Percentiles rank a stretch among this genome's conserved stretches.
phyloP scores from a whole-genome alignment of 257 asterid genomes.

The Jacaranda mimosifolia region DNA sequence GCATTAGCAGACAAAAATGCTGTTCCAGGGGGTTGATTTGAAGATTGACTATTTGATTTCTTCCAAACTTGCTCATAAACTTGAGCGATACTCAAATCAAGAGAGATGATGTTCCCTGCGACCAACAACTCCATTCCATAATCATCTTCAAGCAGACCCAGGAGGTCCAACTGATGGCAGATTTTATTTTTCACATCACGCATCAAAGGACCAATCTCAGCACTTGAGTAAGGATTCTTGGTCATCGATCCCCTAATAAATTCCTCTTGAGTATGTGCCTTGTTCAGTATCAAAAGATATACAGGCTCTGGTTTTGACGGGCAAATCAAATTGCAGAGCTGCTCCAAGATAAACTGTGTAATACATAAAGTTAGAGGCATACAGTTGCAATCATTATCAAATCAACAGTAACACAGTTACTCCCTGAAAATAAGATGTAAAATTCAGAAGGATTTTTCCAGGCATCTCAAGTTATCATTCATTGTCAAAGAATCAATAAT shows the following conservation, averaged over 20 bases:
- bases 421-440: background rate
- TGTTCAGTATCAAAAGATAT: constrained; percentile 83
- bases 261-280: constrained; percentile 98
- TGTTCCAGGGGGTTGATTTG: constrained; percentile 70
- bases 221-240: constrained; percentile 96
- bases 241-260: constrained; percentile 99
- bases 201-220: constrained; percentile 98
- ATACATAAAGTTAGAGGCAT: constrained; percentile 2
- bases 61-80: constrained; percentile 99
- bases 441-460: constrained; percentile 14
- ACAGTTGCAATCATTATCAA: background rate
- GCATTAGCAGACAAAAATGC: constrained; percentile 72
- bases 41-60: constrained; percentile 82
- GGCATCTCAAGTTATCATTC: background rate
- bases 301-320: constrained; percentile 94
- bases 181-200: constrained; percentile 99
- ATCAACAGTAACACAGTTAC: constrained; percentile 15
- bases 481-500: constrained; percentile 12
- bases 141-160: constrained; percentile 96
- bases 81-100: constrained; percentile 90
- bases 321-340: constrained; percentile 94
- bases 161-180: constrained; percentile 96
- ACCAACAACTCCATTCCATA: constrained; percentile 97
- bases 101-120: constrained; percentile 95
- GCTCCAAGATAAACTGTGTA: constrained; percentile 96